Evolutionary conservation across 2,329 filamentous ascomycete species (phyloP).

Genomic region (Aspergillus oerlinghausenensis): DNA sequence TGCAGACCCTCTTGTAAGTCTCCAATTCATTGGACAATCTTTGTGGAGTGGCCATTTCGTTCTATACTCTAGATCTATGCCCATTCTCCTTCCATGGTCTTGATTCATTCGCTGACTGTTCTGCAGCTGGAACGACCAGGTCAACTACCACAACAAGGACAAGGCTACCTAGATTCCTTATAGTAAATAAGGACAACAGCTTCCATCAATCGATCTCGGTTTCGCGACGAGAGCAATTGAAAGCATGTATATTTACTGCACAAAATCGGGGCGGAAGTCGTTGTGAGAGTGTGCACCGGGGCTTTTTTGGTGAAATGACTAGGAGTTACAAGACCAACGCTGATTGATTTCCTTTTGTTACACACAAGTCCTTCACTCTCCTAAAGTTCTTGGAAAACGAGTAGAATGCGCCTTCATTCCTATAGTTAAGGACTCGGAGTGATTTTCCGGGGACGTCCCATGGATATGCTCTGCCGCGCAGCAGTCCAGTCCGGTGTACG

Average conservation of each 20-base stretch:
- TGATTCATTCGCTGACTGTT: conserved; percentile 12
- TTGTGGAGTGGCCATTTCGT: not conserved
- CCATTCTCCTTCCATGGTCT: not conserved
- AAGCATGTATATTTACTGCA: conserved; percentile 31
- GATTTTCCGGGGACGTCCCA: not conserved
- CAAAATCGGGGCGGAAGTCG: conserved; percentile 8
- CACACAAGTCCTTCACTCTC: not conserved
- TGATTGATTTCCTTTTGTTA: not conserved
- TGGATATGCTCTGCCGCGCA: not conserved
- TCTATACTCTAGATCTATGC: not conserved
- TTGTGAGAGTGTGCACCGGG: not conserved
- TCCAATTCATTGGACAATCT: not conserved
- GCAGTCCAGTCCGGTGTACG: not conserved
- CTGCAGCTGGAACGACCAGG: conserved; percentile 80
- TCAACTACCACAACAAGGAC: conserved; percentile 98
- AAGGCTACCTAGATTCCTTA: conserved; percentile 47
- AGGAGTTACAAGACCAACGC: conserved; percentile 1
- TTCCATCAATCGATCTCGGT: conserved; percentile 2
- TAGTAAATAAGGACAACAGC: conserved; percentile 1
- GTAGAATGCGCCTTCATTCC: not conserved
- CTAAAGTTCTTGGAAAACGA: not conserved
- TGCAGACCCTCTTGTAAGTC: conserved; percentile 63
- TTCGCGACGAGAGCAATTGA: conserved; percentile 4
- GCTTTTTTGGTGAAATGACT: conserved; percentile 19
- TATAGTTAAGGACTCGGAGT: not conserved